These are phyloP conservation scores for Lupinus albus DNA, from an alignment of 306 rosid species.

Conservation along the genomic window DNA sequence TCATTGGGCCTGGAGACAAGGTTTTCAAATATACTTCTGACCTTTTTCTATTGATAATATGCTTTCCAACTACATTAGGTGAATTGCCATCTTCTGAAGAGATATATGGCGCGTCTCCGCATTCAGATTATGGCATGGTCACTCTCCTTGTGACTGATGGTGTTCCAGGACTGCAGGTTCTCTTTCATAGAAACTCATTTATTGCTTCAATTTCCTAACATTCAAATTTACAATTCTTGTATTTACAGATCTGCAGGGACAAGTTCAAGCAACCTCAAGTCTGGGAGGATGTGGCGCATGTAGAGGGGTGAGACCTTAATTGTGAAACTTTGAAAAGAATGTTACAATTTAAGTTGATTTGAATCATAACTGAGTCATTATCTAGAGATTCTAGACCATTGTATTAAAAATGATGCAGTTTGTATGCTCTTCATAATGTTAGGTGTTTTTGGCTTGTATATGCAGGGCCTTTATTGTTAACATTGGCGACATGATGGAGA, in stretches of 20 bases:
- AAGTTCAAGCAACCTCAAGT: conserved; percentile 68
- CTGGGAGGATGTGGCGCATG: conserved; percentile 77
- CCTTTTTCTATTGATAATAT: conserved; percentile 22
- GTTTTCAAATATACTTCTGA: conserved; percentile 23
- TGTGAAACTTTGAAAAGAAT: conserved; percentile 12
- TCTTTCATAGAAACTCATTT: neutral
- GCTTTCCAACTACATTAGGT: conserved; percentile 47
- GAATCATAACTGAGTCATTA: neutral
- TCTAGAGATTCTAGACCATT: conserved; percentile 19
- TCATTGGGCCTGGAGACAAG: neutral
- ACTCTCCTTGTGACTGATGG: conserved; percentile 75
- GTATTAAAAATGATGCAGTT: conserved; percentile 16
- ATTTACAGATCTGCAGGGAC: conserved; percentile 69
- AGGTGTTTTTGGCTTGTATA: conserved; percentile 28
- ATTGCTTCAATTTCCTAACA: conserved; percentile 23
- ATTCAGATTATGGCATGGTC: conserved; percentile 85
- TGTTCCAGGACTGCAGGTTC: conserved; percentile 83
- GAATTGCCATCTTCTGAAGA: conserved; percentile 57
- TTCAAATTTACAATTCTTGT: neutral
- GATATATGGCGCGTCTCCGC: conserved; percentile 72
- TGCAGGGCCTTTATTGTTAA: conserved; percentile 83
- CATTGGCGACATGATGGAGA: conserved; percentile 92
- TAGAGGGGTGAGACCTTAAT: conserved; percentile 64
- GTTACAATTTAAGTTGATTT: conserved; percentile 5
- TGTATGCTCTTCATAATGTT: conserved; percentile 24